phyloP scores from a whole-genome alignment of 495 filamentous ascomycete species.

The Margaritispora aquatica region DNA sequence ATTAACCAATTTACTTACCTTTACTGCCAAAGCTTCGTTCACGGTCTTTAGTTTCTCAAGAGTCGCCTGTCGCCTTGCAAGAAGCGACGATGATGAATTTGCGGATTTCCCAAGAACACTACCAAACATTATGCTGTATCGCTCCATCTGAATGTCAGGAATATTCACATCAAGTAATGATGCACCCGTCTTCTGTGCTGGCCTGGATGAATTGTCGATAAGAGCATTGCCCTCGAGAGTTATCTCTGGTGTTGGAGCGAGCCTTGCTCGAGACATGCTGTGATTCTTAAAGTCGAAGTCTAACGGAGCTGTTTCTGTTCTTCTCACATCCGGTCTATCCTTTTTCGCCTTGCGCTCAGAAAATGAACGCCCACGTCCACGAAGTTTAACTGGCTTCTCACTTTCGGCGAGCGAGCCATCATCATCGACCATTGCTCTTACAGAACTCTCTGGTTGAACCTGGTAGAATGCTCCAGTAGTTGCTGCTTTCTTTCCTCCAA shows the following conservation, averaged over 20 bases:
- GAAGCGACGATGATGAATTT: slow-evolving; percentile 37
- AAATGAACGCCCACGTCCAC: slow-evolving; percentile 6
- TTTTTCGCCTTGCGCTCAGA: slow-evolving; percentile 13
- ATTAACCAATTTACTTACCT: slow-evolving; percentile 23
- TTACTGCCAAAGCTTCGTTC: slow-evolving; percentile 32
- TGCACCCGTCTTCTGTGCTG: neutral
- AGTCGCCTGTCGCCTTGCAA: slow-evolving; percentile 64
- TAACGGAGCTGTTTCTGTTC: slow-evolving; percentile 19
- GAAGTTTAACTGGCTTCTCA: slow-evolving; percentile 3
- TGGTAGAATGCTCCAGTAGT: slow-evolving; percentile 21
- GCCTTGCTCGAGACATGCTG: neutral
- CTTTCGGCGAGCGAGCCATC: neutral
- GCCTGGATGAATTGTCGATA: neutral
- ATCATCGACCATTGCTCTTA: neutral
- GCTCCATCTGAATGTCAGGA: slow-evolving; percentile 71
- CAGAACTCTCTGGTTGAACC: slow-evolving; percentile 13
- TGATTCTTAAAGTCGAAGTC: slow-evolving; percentile 14
- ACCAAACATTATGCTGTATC: slow-evolving; percentile 94
- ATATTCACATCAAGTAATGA: slow-evolving; percentile 68
- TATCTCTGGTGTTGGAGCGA: slow-evolving; percentile 15
- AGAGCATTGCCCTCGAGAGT: slow-evolving; percentile 16
- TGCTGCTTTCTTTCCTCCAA: slow-evolving; percentile 34
- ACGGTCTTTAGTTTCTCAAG: slow-evolving; percentile 55
- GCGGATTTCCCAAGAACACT: slow-evolving; percentile 51
- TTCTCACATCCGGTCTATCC: slow-evolving; percentile 15